Base-by-base conservation (phyloP, 331 rosid species). In the Acacia concinna region DNA sequence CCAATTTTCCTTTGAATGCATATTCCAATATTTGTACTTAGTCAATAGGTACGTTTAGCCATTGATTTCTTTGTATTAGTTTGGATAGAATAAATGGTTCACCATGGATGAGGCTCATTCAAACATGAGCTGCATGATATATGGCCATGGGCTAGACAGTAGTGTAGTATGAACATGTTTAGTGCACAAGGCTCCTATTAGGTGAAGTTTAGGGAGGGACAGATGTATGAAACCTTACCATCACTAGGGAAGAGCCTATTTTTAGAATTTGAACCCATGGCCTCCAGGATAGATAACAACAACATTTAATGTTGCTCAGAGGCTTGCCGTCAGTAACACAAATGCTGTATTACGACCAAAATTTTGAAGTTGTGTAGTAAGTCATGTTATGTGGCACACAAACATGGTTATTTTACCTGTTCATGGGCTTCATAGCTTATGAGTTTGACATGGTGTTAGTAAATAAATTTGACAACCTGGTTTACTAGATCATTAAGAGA, bases 161-260 rank as follows among this genome's bases (percentile, higher is more conserved):
- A 59, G 6, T 38, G 11, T 8, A 38, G 41, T 38, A 38, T 38
- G 41, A 9, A 38, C 2, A 38, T 6, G 41, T 0, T 37, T 0
- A 8, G 1, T 37, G 41, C 11, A 1, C 11, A 37, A 37, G 9
- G 9, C 11, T 7, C 2, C 2, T 0, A 35, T 5, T 2, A 37
- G 0, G 2, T 37, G 2, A n/a, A n/a, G 8, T 37, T 37, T 37
- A 2, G 1, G 0, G 11, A 37, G 41, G 2, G 41, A 37, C 8
- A 37, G 9, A 8, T 37, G 0, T 37, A 37, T 0, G 2, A 0
- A 37, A 37, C 2, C 41, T 8, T 37, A 8, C 0, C 41, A 1
- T 10, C n/a, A 0, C 0, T 37, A 7, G 8, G 11, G 2, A 0
- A 8, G 11, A 37, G 2, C 0, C 1, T 37, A 2, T 37, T 37